Percentiles rank a stretch among this genome's conserved stretches.
These are phyloP conservation scores for Larix kaempferi DNA, from an alignment of 75 land plant genomes.

Conservation along the genomic window DNA sequence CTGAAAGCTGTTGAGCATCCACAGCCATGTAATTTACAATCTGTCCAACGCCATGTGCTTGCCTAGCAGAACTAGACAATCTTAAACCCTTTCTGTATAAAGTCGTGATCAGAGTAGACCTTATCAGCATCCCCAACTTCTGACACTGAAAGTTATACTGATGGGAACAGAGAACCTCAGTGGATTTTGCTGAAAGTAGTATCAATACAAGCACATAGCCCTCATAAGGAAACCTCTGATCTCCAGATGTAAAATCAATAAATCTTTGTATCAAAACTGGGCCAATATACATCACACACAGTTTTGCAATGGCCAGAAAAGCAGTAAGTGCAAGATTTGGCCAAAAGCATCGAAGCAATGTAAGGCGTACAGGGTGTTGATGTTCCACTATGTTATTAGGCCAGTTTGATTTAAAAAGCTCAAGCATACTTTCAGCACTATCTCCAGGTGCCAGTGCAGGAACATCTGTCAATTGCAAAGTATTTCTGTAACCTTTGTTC, in stretches of 20 bases:
- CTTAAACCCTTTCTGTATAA: conserved; percentile 83
- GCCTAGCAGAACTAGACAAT: conserved; percentile 73
- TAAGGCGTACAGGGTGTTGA: conserved; percentile 52
- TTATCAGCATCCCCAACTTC: conserved; percentile 78
- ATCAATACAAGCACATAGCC: conserved; percentile 72
- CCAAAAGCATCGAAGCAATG: conserved; percentile 76
- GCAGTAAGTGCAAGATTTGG: conserved; percentile 66
- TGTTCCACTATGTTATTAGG: conserved; percentile 27
- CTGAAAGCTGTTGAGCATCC: conserved; percentile 92
- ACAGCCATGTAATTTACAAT: conserved; percentile 97
- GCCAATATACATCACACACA: conserved; percentile 91
- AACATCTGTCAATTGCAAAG: conserved; percentile 67
- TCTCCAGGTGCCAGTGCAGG: conserved; percentile 71
- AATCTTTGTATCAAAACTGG: conserved; percentile 77
- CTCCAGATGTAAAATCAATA: conserved; percentile 59
- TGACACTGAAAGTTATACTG: conserved; percentile 81
- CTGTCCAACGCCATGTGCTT: conserved; percentile 88
- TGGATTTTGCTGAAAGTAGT: conserved; percentile 61
- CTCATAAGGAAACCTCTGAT: conserved; percentile 42
- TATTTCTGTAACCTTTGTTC: conserved; percentile 51
- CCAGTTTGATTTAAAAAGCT: conserved; percentile 59
- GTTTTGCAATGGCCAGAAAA: conserved; percentile 52
- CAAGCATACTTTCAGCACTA: conserved; percentile 59
- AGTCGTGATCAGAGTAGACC: conserved; percentile 69
- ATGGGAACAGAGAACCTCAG: conserved; percentile 72